Evolutionary conservation across 257 asterid species (phyloP).

Genomic region (Lantana camara): DNA sequence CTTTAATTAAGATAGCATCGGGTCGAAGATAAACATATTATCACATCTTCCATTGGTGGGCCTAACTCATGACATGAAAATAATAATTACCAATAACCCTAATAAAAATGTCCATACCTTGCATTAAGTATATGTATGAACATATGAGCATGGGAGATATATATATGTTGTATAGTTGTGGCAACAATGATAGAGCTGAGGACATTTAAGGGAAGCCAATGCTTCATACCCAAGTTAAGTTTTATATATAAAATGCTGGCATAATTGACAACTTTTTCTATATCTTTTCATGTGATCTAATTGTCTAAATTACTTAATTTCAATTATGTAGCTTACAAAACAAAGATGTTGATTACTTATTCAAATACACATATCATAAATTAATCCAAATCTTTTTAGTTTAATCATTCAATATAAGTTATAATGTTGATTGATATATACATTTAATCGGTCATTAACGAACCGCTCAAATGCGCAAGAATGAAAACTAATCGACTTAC

Average conservation of each 20-base stretch:
- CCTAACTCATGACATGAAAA: background rate
- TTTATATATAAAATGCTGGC: background rate
- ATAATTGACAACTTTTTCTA: background rate
- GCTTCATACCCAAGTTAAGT: conserved; percentile 27
- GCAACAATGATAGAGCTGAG: conserved; percentile 1
- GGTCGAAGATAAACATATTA: too few relatives aligned
- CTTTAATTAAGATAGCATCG: too few relatives aligned
- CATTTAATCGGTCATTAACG: too few relatives aligned
- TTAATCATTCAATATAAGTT: too few relatives aligned
- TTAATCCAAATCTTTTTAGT: too few relatives aligned
- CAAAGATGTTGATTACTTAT: background rate
- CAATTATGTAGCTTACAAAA: background rate
- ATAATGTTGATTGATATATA: too few relatives aligned
- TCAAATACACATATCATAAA: too few relatives aligned
- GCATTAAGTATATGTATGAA: too few relatives aligned
- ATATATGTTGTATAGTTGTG: background rate
- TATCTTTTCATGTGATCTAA: conserved; percentile 27
- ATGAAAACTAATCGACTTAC: too few relatives aligned
- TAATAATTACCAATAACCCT: background rate
- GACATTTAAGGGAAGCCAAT: background rate
- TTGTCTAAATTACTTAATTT: conserved; percentile 8
- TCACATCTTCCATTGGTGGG: background rate
- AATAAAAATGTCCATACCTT: background rate
- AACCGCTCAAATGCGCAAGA: too few relatives aligned
- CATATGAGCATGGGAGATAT: background rate